Evolutionary conservation across 2,329 filamentous ascomycete genomes (phyloP).

Genomic region (Fusarium sp.): DNA sequence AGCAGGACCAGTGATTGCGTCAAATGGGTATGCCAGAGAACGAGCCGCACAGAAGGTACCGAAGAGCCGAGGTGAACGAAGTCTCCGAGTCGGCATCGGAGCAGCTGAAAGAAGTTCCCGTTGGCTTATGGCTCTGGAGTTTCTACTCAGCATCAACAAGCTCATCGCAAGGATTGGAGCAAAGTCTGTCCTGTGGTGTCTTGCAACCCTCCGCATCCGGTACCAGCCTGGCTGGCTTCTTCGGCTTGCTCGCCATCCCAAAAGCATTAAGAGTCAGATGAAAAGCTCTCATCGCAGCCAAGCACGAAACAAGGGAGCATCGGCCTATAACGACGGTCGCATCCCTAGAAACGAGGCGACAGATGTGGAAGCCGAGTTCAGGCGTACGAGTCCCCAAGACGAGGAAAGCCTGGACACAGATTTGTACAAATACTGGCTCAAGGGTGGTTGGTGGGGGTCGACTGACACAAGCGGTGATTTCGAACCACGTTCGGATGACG

Average conservation of each 20-base stretch:
- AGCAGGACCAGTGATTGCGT: constrained; percentile 54
- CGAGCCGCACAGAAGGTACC: constrained; percentile 71
- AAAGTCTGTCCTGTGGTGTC: constrained; percentile 64
- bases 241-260: constrained; percentile 60
- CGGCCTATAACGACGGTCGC: constrained; percentile 54
- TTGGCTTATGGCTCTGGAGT: constrained; percentile 81
- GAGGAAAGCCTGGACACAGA: constrained; percentile 78
- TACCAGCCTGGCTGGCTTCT: constrained; percentile 64
- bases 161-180: constrained; percentile 50
- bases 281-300: constrained; percentile 30
- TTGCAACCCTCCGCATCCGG: constrained; percentile 59
- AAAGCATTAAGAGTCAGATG: constrained; percentile 42
- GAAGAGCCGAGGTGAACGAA: constrained; percentile 60
- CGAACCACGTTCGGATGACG: constrained; percentile 63
- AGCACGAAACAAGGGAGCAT: constrained; percentile 13
- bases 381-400: constrained; percentile 64
- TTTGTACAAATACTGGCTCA: constrained; percentile 87
- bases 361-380: constrained; percentile 85
- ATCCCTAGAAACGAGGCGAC: constrained; percentile 72
- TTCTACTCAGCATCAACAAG: constrained; percentile 77
- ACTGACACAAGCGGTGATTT: constrained; percentile 87
- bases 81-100: constrained; percentile 75
- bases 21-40: constrained; percentile 76
- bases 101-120: constrained; percentile 82
- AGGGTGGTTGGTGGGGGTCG: constrained; percentile 86